phyloP scores from a whole-genome alignment of 2,329 filamentous ascomycete species.

The Claviceps maximensis region DNA sequence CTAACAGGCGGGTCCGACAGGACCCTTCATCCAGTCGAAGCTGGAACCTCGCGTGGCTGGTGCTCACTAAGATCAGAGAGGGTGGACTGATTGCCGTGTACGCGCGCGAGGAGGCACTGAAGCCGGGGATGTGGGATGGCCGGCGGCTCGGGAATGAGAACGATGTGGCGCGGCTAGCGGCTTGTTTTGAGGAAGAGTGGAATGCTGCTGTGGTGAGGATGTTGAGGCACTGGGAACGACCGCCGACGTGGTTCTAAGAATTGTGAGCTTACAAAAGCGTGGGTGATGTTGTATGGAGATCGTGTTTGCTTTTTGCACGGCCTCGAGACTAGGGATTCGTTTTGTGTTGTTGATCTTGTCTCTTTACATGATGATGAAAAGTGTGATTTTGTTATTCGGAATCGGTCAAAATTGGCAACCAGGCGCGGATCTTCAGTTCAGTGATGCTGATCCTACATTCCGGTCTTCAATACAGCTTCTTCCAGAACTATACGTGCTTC shows the following conservation, averaged over 20 bases:
- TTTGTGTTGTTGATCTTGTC: too few relatives aligned
- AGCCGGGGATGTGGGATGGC: constrained; percentile 58
- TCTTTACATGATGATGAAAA: too few relatives aligned
- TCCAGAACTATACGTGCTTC: too few relatives aligned
- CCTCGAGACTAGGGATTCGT: too few relatives aligned
- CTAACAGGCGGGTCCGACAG: constrained; percentile 46
- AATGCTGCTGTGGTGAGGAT: constrained; percentile 48
- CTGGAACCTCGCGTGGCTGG: constrained; percentile 67
- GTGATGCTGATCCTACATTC: too few relatives aligned
- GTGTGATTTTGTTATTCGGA: too few relatives aligned
- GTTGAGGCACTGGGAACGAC: constrained; percentile 52
- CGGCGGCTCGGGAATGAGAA: constrained; percentile 41
- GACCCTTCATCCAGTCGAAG: constrained; percentile 55
- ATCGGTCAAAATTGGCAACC: too few relatives aligned
- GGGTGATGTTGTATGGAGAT: too few relatives aligned
- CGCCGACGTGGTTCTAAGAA: constrained; percentile 41
- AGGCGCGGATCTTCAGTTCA: too few relatives aligned
- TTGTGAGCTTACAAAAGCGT: not conserved
- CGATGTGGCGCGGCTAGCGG: constrained; percentile 43
- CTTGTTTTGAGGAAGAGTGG: constrained; percentile 56
- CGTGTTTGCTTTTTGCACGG: too few relatives aligned
- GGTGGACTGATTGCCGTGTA: constrained; percentile 49
- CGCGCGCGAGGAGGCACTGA: constrained; percentile 45
- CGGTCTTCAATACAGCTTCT: too few relatives aligned
- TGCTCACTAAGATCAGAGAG: constrained; percentile 50